phyloP scores from a whole-genome alignment of 352 stramenopile species.

The Globisporangium rhizosaccharum region DNA sequence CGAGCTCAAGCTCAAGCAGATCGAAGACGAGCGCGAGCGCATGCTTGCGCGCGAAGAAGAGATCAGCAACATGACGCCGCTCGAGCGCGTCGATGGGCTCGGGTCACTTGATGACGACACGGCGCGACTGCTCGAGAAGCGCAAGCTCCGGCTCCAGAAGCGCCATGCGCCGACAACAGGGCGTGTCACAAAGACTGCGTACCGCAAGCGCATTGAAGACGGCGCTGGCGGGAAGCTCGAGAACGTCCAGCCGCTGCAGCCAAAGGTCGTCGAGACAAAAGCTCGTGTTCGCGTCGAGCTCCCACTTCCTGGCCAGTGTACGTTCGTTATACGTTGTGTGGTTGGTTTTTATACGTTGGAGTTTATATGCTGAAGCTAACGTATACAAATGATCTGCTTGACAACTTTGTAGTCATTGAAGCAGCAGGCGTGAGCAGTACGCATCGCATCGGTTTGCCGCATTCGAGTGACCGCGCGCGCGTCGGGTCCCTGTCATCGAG shows the following conservation, averaged over 20 bases:
- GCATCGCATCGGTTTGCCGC: slow-evolving; percentile 14
- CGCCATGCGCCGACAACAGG: slow-evolving; percentile 61
- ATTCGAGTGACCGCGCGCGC: slow-evolving; percentile 14
- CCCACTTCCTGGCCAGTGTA: slow-evolving; percentile 73
- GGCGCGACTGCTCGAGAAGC: slow-evolving; percentile 60
- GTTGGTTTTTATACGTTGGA: not conserved
- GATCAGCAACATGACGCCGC: slow-evolving; percentile 73
- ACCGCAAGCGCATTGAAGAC: slow-evolving; percentile 69
- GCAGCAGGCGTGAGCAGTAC: slow-evolving; percentile 18
- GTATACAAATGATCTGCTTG: not conserved
- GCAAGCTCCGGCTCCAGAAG: slow-evolving; percentile 63
- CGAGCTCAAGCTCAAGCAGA: slow-evolving; percentile 45
- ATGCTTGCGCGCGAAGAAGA: slow-evolving; percentile 53
- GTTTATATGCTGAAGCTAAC: too few species aligned
- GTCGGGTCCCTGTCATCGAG: slow-evolving; percentile 31
- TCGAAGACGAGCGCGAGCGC: slow-evolving; percentile 49
- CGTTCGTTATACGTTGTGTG: slow-evolving; percentile 16
- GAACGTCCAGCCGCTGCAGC: slow-evolving; percentile 64
- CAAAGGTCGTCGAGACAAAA: slow-evolving; percentile 57
- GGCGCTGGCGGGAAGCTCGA: slow-evolving; percentile 72
- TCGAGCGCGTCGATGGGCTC: slow-evolving; percentile 58
- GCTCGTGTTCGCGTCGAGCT: slow-evolving; percentile 64
- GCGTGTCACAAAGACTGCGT: slow-evolving; percentile 73
- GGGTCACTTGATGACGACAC: slow-evolving; percentile 76
- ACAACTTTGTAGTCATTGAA: slow-evolving; percentile 44